Evolutionary conservation across 305 asterid species (phyloP).

Genomic region (Withania somnifera): DNA sequence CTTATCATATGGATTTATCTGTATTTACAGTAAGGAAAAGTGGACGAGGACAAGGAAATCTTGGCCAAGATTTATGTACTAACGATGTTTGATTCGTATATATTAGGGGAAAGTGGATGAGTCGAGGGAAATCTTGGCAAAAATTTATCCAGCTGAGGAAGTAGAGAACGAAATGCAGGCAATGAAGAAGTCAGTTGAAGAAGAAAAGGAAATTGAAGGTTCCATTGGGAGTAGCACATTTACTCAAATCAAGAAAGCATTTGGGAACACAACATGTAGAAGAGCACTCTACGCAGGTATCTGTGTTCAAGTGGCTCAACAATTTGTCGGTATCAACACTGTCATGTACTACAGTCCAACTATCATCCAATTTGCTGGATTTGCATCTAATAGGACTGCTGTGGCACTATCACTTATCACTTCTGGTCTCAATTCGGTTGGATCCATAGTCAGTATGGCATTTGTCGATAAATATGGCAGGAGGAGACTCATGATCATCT

Average conservation of each 20-base stretch:
- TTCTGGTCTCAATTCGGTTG: conserved; percentile 52
- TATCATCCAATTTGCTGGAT: conserved; percentile 65
- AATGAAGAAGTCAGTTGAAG: conserved; percentile 30
- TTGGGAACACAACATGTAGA: conserved; percentile 36
- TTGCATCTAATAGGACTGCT: conserved; percentile 58
- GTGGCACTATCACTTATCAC: conserved; percentile 53
- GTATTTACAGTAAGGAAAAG: background rate
- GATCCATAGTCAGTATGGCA: conserved; percentile 53
- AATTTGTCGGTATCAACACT: conserved; percentile 68
- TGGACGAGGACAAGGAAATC: background rate
- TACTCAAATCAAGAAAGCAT: conserved; percentile 28
- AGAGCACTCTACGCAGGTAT: conserved; percentile 55
- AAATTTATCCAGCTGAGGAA: conserved; percentile 41
- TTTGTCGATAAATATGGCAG: conserved; percentile 58
- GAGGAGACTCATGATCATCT: conserved; percentile 49
- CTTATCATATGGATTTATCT: background rate
- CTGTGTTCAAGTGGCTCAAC: conserved; percentile 64
- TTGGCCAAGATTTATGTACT: background rate
- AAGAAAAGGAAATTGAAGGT: conserved; percentile 29
- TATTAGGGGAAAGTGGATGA: conserved; percentile 23
- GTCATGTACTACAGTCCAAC: conserved; percentile 75
- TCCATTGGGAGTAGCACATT: conserved; percentile 21
- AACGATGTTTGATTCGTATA: background rate
- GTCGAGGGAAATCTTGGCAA: conserved; percentile 45
- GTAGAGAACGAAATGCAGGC: conserved; percentile 38